Conservation (phyloP, 352 stramenopile genomes). For the Thraustochytrium striatum region DNA sequence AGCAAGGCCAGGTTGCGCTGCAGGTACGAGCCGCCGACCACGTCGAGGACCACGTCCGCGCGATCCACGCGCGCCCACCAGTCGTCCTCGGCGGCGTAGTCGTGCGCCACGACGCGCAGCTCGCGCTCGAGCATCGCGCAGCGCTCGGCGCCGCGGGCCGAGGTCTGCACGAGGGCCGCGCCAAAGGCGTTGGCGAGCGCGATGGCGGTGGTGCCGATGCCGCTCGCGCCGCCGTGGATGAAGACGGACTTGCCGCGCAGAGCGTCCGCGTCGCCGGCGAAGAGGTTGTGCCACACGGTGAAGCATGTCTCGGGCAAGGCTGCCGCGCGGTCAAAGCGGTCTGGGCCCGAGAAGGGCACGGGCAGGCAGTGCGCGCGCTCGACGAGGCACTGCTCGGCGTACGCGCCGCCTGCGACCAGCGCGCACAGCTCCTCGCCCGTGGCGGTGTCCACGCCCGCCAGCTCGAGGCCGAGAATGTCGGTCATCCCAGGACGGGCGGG, state of each 20-base stretch:
- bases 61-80: constrained; percentile 35
- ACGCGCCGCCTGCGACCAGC: constrained; percentile 55
- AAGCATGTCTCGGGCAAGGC: constrained; percentile 57
- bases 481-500: constrained; percentile 52
- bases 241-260: constrained; percentile 53
- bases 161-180: constrained; percentile 50
- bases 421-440: constrained; percentile 55
- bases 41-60: constrained; percentile 58
- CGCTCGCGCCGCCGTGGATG: constrained; percentile 54
- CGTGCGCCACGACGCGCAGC: constrained; percentile 25
- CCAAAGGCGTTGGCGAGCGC: constrained; percentile 54
- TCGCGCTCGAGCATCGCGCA: constrained; percentile 47
- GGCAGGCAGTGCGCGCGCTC: constrained; percentile 39
- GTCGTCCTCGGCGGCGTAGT: constrained; percentile 51
- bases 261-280: constrained; percentile 47
- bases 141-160: constrained; percentile 52
- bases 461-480: constrained; percentile 56
- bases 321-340: constrained; percentile 49
- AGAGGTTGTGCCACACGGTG: constrained; percentile 59
- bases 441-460: constrained; percentile 50
- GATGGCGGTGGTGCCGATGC: constrained; percentile 57
- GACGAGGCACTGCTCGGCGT: constrained; percentile 53
- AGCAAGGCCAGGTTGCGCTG: constrained; percentile 56
- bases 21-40: constrained; percentile 57
- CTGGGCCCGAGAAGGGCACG: background rate